Percentiles rank a stretch among this genome's conserved stretches.
phyloP scores from a whole-genome alignment of 306 rosid species.

The Leucaena leucocephala region DNA sequence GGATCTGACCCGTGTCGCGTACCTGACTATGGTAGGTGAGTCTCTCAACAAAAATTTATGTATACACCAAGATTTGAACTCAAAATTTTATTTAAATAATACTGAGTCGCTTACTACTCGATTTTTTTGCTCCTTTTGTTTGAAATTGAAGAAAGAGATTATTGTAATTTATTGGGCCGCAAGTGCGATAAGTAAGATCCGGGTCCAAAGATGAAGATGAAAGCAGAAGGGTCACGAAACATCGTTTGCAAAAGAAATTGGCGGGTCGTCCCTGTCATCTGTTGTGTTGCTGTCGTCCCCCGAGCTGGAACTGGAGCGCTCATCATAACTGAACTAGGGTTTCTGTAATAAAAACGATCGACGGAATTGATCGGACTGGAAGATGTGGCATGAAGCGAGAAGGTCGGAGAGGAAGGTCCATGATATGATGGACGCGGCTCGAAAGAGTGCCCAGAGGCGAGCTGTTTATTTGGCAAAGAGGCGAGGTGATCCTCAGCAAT shows the following conservation, averaged over 20 bases:
- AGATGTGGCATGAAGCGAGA: constrained; percentile 99
- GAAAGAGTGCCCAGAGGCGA: constrained; percentile 92
- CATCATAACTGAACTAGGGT: constrained; percentile 44
- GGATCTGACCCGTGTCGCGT: no score
- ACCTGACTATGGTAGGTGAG: no score
- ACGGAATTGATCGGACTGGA: constrained; percentile 14
- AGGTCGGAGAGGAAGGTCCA: constrained; percentile 98
- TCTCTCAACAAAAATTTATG: no score
- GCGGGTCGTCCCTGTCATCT: background rate
- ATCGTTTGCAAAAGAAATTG: background rate
- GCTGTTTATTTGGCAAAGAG: constrained; percentile 91
- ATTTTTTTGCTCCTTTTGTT: no score
- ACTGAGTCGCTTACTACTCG: no score
- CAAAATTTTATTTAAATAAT: no score
- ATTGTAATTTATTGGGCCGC: background rate
- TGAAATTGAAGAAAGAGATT: background rate
- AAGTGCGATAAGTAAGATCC: background rate
- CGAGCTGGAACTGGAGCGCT: background rate
- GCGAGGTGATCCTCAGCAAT: constrained; percentile 96
- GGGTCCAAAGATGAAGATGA: constrained; percentile 2
- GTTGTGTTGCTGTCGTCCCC: background rate
- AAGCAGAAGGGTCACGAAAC: background rate
- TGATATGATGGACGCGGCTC: constrained; percentile 99
- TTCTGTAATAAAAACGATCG: background rate
- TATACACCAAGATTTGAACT: no score